Evolutionary conservation across 371 early-diverging fungal species (phyloP).

Genomic region (Apophysomyces elegans): DNA sequence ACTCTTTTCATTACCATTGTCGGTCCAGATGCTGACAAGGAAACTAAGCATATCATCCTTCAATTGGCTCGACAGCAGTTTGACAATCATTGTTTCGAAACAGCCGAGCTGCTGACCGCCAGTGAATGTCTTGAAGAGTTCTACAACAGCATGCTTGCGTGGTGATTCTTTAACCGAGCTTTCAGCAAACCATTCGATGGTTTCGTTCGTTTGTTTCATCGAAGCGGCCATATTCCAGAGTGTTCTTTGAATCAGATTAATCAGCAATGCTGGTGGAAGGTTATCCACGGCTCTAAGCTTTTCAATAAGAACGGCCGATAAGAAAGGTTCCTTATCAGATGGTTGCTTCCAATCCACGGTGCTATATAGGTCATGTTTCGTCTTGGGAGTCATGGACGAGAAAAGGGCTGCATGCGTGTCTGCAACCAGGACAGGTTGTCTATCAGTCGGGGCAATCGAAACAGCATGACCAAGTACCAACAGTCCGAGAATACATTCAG

Average conservation of each 20-base stretch:
- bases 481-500: slow-evolving; percentile 34
- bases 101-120: slow-evolving; percentile 44
- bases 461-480: slow-evolving; percentile 30
- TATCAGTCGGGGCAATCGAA: slow-evolving; percentile 7
- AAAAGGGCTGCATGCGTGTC: neutral
- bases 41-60: slow-evolving; percentile 65
- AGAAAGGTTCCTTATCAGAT: neutral
- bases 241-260: slow-evolving; percentile 27
- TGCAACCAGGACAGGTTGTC: neutral
- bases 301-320: slow-evolving; percentile 14
- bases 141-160: slow-evolving; percentile 11
- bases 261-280: neutral
- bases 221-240: slow-evolving; percentile 13
- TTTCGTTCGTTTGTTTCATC: neutral
- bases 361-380: slow-evolving; percentile 3
- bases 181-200: neutral
- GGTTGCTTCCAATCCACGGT: neutral
- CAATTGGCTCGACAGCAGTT: slow-evolving; percentile 60
- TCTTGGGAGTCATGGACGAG: slow-evolving; percentile 1
- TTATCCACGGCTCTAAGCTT: slow-evolving; percentile 27
- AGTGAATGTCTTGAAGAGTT: slow-evolving; percentile 53
- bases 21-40: slow-evolving; percentile 65
- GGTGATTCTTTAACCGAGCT: neutral
- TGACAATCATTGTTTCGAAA: slow-evolving; percentile 58
- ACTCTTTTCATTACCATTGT: slow-evolving; percentile 26